Evolutionary conservation across 805 yeast species (phyloP), one percentile per base, ranked within the genome.

Genomic region (Jamesozyma spencerorum): DNA sequence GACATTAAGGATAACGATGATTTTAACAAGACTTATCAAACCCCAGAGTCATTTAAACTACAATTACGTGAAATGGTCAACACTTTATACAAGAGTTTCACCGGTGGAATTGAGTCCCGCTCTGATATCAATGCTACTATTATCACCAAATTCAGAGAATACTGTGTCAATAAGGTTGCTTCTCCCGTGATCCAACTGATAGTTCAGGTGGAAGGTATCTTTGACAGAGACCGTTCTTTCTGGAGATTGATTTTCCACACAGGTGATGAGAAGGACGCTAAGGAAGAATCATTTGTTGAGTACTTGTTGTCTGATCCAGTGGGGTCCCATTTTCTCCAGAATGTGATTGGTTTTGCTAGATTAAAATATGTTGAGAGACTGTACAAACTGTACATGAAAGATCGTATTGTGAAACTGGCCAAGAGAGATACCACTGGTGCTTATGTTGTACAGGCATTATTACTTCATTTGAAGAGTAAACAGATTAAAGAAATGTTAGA

Each of bases 291-390:
- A 0, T 87, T 83, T 58, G 79, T 88, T 24, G 95, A 87, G 57
- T 83, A 82, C 53, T 68, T 88, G 40, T 64, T 90, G 29, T 76
- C 92, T 7, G 95, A 87, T 55, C 69, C 94, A 1, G 85, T 88
- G n/a, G 98, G 97, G 0, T 82, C 94, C 1, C 97, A 87, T 62
- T 90, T 92, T 66, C 68, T 90, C 20, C 86, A 92, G 60, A 72
- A 79, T 15, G 72, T 79, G 10, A 68, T 88, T 38, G 75, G 72
- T 36, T 74, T 72, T 43, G 79, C 81, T 46, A 77, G 92, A 48
- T 63, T 74, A 46, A 81, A 77, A 47, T 79, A 76, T 55, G 74
- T 83, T 17, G 83, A 80, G 51, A 72, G 95, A 50, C 60, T 90
- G 36, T 85, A 77, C 65, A 64, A 63, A 31, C 58, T 74, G 5